A percentile compares a stretch with the other conserved stretches of the same genome.
Evolutionary conservation across 2,329 filamentous ascomycete species (phyloP).

Genomic region (Orbilia oligospora): DNA sequence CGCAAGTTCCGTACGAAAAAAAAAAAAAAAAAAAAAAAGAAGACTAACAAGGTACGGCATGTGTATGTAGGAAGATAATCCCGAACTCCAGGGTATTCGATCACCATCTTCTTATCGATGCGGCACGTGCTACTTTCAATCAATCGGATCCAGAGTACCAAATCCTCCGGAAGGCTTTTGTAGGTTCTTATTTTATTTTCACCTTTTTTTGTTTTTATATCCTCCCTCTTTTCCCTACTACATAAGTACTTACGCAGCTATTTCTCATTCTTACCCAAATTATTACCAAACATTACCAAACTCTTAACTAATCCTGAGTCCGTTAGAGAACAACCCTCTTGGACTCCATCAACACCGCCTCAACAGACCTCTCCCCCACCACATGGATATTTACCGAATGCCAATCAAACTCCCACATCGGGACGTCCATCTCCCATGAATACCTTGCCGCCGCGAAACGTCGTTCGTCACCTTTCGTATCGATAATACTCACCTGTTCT

Average conservation of each 20-base stretch:
- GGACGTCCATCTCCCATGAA: constrained; percentile 61
- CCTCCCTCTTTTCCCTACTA: background rate
- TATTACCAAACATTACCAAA: background rate
- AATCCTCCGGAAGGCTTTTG: constrained; percentile 60
- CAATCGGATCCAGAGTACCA: constrained; percentile 63
- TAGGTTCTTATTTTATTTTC: too few species aligned
- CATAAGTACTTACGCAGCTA: too few species aligned
- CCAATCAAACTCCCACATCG: constrained; percentile 55
- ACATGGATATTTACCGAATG: constrained; percentile 65
- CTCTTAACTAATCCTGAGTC: background rate
- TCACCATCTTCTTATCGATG: constrained; percentile 66
- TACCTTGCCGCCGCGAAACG: constrained; percentile 62
- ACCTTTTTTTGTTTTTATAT: constrained; percentile 1
- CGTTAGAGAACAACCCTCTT: constrained; percentile 53
- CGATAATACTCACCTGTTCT: constrained; percentile 64
- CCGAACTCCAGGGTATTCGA: constrained; percentile 64
- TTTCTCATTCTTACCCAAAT: background rate
- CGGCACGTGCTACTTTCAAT: constrained; percentile 61
- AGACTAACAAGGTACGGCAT: background rate
- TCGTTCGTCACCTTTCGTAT: constrained; percentile 63
- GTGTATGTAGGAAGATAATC: constrained; percentile 62
- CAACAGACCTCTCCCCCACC: constrained; percentile 41
- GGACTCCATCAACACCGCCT: constrained; percentile 52
- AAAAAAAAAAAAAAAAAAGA: too few species aligned
- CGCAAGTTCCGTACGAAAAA: constrained; percentile 4